Conservation (phyloP, 352 stramenopile genomes). For the Blastocystis sp. region DNA sequence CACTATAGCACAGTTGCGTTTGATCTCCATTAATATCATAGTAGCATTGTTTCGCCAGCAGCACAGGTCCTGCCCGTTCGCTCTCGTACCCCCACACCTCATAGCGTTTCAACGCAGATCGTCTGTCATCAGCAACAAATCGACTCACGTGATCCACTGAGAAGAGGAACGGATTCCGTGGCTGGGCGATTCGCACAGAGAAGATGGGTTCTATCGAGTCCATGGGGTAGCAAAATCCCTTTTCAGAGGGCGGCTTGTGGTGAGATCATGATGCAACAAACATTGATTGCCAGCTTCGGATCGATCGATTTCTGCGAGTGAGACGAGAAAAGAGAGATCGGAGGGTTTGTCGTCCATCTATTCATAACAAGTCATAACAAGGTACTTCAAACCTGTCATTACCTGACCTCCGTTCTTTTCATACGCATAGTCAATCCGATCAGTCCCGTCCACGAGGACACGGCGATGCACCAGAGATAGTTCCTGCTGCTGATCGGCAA, state of each 20-base stretch:
- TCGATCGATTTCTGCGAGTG: neutral
- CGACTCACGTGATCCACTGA: slow-evolving; percentile 27
- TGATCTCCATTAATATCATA: slow-evolving; percentile 38
- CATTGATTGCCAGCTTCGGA: slow-evolving; percentile 16
- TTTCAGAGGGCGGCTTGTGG: slow-evolving; percentile 20
- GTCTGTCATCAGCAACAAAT: slow-evolving; percentile 42
- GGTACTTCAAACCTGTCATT: slow-evolving; percentile 11
- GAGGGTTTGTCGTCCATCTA: slow-evolving; percentile 41
- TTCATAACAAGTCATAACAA: neutral
- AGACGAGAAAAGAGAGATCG: neutral
- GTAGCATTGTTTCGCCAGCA: neutral
- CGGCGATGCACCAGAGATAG: neutral
- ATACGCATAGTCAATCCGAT: slow-evolving; percentile 51
- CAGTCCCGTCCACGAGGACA: slow-evolving; percentile 11
- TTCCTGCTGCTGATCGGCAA: neutral
- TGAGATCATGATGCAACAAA: neutral
- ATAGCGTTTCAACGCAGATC: neutral
- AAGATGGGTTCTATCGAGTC: neutral
- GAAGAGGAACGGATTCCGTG: neutral
- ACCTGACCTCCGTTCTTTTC: slow-evolving; percentile 47
- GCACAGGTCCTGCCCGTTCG: neutral
- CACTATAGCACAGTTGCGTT: slow-evolving; percentile 25
- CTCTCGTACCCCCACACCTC: slow-evolving; percentile 33
- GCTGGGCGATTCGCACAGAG: neutral
- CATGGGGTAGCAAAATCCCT: slow-evolving; percentile 54